Base-by-base conservation (phyloP, 495 filamentous ascomycete genomes). In the Penicillium roqueforti region DNA sequence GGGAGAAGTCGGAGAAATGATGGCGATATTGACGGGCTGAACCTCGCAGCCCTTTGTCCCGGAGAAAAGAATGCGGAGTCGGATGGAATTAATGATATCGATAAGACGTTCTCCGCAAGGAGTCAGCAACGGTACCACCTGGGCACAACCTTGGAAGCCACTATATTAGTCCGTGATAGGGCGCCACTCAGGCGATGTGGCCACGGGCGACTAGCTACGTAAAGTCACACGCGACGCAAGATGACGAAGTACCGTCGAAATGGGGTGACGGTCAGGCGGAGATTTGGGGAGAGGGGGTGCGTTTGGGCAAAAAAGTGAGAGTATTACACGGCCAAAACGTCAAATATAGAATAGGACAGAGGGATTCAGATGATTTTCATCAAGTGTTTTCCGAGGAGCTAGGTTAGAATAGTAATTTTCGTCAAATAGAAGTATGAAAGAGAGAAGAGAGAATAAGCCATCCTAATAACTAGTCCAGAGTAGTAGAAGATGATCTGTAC, bases 1-100 rank as follows among this genome's bases (percentile, higher is more conserved):
- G 48, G 78, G 77, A 51, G 62, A 66, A 55, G 67, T 66, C 56
- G 72, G 66, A 78, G 75, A 72, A 84, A 86, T 86, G 71, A 73
- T 84, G 80, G 70, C 77, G 78, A 74, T 76, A 58, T 9, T 45
- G 62, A 60, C 65, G 77, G 77, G 74, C 76, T 75, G 72, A 58
- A 60, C 45, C 57, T 55, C 57, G 60, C 69, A 77, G 76, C 76
- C 76, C 75, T 65, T 31, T 31, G 10, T 31, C 47, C 31, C 32
- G 36, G 34, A 13, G 36, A 47, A 19, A 48, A 57, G 25, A 53
- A 53, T 45, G 47, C 42, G 48, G 11, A 28, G 53, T 42, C 36
- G 54, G 54, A 51, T 26, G 31, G 9, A 44, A 19, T 16, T n/a
- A 44, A n/a, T 23, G 28, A 41, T 52, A 53, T 53, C 39, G 40